Base-by-base conservation (phyloP, 2,329 filamentous ascomycete species). In the Alternaria sp. region DNA sequence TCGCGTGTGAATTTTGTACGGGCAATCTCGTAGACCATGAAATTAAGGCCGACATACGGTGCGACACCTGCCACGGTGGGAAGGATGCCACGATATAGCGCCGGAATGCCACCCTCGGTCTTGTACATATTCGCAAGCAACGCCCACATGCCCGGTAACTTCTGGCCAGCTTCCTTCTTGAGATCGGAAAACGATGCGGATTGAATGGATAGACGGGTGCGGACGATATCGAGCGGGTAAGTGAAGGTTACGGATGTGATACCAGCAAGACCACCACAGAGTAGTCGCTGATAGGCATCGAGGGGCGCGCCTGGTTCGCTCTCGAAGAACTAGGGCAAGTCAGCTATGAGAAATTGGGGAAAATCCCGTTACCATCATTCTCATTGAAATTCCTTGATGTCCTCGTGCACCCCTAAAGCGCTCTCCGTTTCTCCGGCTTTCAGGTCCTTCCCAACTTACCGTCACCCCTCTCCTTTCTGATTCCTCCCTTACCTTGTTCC, bases 191-290 rank as follows among this genome's bases (percentile, higher is more conserved):
- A 98, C 5, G 94, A 97, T n/a, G 95, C 95, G 3, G 93, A 94
- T 78, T 99, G 95, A 54, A 99, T 97, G 7, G 94, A 98, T 49
- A 99, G 84, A 41, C 95, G 89, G 22, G 95, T 99, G 63, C 95
- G 92, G 61, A 98, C 94, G 74, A 99, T 99, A 76, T 99, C 95
- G 67, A 99, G 90, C 14, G 95, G 95, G 78, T 99, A 99, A 51
- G 95, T 99, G 74, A 91, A 89, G 60, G 92, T 91, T 59, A 99
- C 95, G 11, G 95, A 99, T 2, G 95, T 99, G 73, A 99, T 92
- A 62, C 95, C 95, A 22, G 95, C 95, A 55, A 93, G 82, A 42
- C 93, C 95, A 78, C 95, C 95, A 74, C 94, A 98, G n/a, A 93
- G 74, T 6, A 99, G 86, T 56, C 95, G 90, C 64, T 89, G 85